Base-by-base conservation (phyloP, 805 yeast species). In the Ogataea zsoltii region DNA sequence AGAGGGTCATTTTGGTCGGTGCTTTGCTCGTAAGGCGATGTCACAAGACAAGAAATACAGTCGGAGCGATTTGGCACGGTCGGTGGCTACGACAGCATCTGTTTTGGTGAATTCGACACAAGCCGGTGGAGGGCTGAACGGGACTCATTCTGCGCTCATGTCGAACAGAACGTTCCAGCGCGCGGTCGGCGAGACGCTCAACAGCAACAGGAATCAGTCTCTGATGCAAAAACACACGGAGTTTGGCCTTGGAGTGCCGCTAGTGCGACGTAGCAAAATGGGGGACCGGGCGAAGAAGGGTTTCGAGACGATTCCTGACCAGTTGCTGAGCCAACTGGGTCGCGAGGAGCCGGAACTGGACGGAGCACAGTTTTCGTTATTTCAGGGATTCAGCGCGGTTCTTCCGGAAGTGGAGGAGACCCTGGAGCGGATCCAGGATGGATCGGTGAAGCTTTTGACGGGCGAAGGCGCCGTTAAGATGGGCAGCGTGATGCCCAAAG, bases 331-430 rank as follows among this genome's bases (percentile, higher is more conserved):
- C 7, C 80, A 82, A 41, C 63, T 83, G 14, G 87, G 88, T 4
- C 1, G 62, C 59, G 39, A 34, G 9, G 49, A 48, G 15, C 34
- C 42, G 13, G 46, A 46, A n/a, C 39, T 16, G 17, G 44, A 32
- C 1, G 49, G 26, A 14, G 33, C 43, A 4, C 58, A 58, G 7
- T 79, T 77, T 51, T 79, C 89, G 2, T 63, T 85, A 17, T 83
- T 76, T 56, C 91, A 85, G 62, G 90, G 91, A 1, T 83, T 85
- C 58, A 72, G 73, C 55, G 87, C 88, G 3, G 69, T 78, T 0
- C 59, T 75, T 29, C 80, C 81, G 1, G 76, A 76, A 14, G 65
- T 76, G n/a, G 69, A 76, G 49, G 77, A 72, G 47, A 70, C 69
- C 33, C 61, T 72, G 30, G 66, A 49, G 35, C 55, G 48, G 51